A percentile compares a stretch with the other conserved stretches of the same genome.
Evolutionary conservation across 306 rosid species (phyloP).

Genomic region (Quercus wislizeni): DNA sequence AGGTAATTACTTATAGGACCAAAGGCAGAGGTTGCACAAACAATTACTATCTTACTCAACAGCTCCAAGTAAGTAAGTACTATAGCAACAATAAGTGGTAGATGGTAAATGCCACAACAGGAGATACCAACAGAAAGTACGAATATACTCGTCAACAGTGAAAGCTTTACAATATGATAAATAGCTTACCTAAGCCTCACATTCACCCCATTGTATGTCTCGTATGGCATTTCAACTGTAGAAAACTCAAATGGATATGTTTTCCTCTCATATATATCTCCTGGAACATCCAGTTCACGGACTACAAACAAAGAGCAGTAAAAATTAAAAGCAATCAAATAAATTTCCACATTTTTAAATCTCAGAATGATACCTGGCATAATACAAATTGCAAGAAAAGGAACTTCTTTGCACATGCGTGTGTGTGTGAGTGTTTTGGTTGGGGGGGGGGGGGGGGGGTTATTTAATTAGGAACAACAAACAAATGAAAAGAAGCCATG

Average conservation of each 20-base stretch:
- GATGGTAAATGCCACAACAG: not conserved
- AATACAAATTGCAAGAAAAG: too few species aligned
- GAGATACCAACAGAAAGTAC: slow-evolving; percentile 14
- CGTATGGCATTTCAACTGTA: slow-evolving; percentile 98
- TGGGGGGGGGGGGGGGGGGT: not conserved
- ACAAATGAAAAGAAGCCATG: slow-evolving; percentile 8
- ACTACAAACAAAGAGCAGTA: slow-evolving; percentile 49
- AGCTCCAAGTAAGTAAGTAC: not conserved
- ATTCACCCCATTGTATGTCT: slow-evolving; percentile 93
- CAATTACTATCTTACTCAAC: not conserved
- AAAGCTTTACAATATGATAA: slow-evolving; percentile 19
- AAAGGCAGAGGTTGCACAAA: not conserved
- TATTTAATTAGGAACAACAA: not conserved
- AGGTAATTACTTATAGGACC: not conserved
- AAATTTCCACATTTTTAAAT: too few species aligned
- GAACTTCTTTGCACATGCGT: too few species aligned
- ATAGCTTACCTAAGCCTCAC: slow-evolving; percentile 83
- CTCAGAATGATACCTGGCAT: too few species aligned
- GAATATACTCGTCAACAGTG: not conserved
- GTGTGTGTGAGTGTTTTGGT: not conserved
- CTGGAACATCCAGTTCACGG: slow-evolving; percentile 96
- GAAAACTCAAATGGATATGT: slow-evolving; percentile 93
- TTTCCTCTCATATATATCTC: slow-evolving; percentile 92
- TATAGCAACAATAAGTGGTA: not conserved
- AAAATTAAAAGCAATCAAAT: not conserved